phyloP scores from a whole-genome alignment of 1,139 yeast genomes.

The Taphrina sp. region DNA sequence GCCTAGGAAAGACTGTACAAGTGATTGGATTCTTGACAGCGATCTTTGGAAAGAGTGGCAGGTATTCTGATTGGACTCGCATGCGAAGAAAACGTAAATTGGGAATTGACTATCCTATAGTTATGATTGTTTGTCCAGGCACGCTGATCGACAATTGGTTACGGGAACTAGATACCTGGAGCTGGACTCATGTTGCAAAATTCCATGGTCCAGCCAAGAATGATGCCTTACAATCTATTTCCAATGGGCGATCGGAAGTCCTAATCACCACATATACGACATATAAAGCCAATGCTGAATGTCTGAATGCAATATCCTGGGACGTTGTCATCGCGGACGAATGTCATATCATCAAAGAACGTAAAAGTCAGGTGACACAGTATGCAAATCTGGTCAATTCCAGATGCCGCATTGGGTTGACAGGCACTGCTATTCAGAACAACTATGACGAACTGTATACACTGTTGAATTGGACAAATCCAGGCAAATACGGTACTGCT shows the following conservation, averaged over 20 bases:
- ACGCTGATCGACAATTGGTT: conserved; percentile 90
- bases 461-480: conserved; percentile 79
- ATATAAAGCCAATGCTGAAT: conserved; percentile 70
- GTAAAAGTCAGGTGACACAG: conserved; percentile 68
- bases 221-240: conserved; percentile 54
- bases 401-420: conserved; percentile 70
- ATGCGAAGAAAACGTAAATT: conserved; percentile 51
- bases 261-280: conserved; percentile 83
- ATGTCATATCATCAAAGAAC: conserved; percentile 79
- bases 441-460: conserved; percentile 84
- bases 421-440: conserved; percentile 86
- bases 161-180: conserved; percentile 65
- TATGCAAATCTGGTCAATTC: conserved; percentile 68
- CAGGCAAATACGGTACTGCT: conserved; percentile 79
- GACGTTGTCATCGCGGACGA: conserved; percentile 83
- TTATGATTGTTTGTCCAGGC: conserved; percentile 78
- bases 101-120: conserved; percentile 65
- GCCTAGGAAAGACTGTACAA: conserved; percentile 41
- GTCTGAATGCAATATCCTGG: conserved; percentile 56
- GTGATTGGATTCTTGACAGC: conserved; percentile 61
- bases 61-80: conserved; percentile 61
- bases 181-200: conserved; percentile 55
- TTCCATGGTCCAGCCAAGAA: conserved; percentile 72
- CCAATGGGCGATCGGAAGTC: conserved; percentile 58
- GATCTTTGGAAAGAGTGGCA: conserved; percentile 72